Percentiles rank a stretch among this genome's conserved stretches.
These are phyloP conservation scores for Corylus avellana DNA, from an alignment of 306 rosid genomes.

Conservation along the genomic window DNA sequence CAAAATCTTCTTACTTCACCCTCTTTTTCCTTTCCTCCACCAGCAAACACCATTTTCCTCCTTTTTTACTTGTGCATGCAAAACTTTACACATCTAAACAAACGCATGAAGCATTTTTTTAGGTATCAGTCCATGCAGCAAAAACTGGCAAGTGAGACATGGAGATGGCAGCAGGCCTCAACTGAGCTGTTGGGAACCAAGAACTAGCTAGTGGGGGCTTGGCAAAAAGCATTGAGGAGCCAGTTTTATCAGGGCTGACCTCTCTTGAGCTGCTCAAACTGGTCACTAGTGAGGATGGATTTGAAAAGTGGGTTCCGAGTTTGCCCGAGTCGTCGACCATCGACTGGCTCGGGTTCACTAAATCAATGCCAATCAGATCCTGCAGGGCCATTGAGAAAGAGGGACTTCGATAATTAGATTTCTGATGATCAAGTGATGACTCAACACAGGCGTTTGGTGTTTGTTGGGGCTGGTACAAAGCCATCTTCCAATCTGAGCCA, in stretches of 20 bases:
- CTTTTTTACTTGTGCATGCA: slow-evolving; percentile 33
- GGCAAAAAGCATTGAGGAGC: slow-evolving; percentile 48
- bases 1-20: slow-evolving; percentile 21
- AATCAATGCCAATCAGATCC: slow-evolving; percentile 59
- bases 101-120: slow-evolving; percentile 4
- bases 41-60: slow-evolving; percentile 18
- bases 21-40: background rate
- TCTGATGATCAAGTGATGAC: slow-evolving; percentile 36
- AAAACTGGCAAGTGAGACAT: slow-evolving; percentile 82
- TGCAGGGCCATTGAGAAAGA: slow-evolving; percentile 60
- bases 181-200: slow-evolving; percentile 72
- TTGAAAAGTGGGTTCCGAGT: slow-evolving; percentile 60
- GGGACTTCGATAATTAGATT: slow-evolving; percentile 41
- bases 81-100: slow-evolving; percentile 27
- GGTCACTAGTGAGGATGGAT: slow-evolving; percentile 74
- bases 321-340: slow-evolving; percentile 43
- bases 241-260: slow-evolving; percentile 74
- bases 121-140: slow-evolving; percentile 87
- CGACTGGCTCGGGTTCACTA: slow-evolving; percentile 37
- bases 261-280: slow-evolving; percentile 85
- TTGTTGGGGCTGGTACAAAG: slow-evolving; percentile 38
- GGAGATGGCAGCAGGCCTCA: slow-evolving; percentile 68
- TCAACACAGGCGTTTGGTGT: slow-evolving; percentile 36
- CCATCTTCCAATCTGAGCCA: slow-evolving; percentile 61
- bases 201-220: slow-evolving; percentile 54